A percentile compares a stretch with the other conserved stretches of the same genome.
Evolutionary conservation across 345 rosid species (phyloP).

Genomic region (Orychophragmus violaceus): DNA sequence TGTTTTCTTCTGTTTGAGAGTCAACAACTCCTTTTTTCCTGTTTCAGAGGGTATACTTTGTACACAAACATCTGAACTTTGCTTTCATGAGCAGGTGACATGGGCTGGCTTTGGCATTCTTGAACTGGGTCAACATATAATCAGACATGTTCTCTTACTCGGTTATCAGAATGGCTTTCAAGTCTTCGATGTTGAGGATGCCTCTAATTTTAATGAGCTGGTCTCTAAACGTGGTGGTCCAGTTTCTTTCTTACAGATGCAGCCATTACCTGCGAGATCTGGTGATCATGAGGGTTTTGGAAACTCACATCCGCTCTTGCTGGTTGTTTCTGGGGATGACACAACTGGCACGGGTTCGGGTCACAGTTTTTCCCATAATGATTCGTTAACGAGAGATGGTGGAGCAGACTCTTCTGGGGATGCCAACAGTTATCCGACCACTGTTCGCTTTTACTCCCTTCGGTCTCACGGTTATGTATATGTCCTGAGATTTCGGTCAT

Average conservation of each 20-base stretch:
- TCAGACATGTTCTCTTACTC: conserved; percentile 74
- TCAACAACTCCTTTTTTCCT: neutral
- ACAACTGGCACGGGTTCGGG: conserved; percentile 32
- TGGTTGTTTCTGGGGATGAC: conserved; percentile 80
- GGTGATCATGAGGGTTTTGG: conserved; percentile 57
- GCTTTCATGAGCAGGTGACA: conserved; percentile 56
- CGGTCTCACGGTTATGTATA: conserved; percentile 76
- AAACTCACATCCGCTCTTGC: conserved; percentile 68
- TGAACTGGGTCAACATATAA: conserved; percentile 55
- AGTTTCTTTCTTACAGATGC: conserved; percentile 93
- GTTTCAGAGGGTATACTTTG: neutral
- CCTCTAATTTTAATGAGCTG: conserved; percentile 69
- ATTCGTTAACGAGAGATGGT: conserved; percentile 47
- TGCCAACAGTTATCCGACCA: conserved; percentile 46
- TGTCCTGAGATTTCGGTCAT: conserved; percentile 83
- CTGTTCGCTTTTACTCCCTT: conserved; percentile 87
- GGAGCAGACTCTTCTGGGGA: conserved; percentile 46
- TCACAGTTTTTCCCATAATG: conserved; percentile 38
- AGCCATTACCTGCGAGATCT: conserved; percentile 55
- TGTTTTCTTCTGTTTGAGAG: neutral
- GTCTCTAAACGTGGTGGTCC: conserved; percentile 81
- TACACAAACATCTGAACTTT: conserved; percentile 11
- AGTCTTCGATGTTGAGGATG: conserved; percentile 92
- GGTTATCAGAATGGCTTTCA: conserved; percentile 97
- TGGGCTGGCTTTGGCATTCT: conserved; percentile 97